Conservation (phyloP, 805 yeast species). For the Candida odintsovae region DNA sequence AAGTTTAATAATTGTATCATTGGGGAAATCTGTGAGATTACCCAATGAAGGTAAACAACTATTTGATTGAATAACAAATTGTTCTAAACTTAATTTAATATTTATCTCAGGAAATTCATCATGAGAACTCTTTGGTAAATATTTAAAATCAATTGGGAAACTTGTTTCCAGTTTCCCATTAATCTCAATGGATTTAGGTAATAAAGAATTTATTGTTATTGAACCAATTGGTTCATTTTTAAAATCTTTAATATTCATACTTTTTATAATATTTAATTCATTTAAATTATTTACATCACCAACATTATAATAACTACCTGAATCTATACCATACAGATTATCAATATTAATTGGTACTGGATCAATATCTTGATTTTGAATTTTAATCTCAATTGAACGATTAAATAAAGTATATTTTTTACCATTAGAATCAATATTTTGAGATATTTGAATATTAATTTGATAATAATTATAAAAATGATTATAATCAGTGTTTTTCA, state of each 20-base stretch:
- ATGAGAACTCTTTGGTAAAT: conserved; percentile 3
- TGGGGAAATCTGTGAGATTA: neutral
- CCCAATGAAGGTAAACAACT: conserved; percentile 7
- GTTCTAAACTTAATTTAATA: conserved; percentile 2
- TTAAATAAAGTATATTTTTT: conserved; percentile 14
- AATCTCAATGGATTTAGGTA: conserved; percentile 9
- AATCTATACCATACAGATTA: conserved; percentile 1
- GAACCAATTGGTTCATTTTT: conserved; percentile 3
- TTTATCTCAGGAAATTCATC: conserved; percentile 1
- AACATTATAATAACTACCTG: conserved; percentile 9
- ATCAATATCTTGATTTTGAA: neutral
- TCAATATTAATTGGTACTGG: conserved; percentile 10
- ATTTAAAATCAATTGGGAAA: conserved; percentile 9
- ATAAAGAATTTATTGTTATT: conserved; percentile 6
- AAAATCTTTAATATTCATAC: conserved; percentile 7
- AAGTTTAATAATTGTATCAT: neutral
- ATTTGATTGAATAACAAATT: conserved; percentile 12
- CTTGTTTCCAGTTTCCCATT: neutral
- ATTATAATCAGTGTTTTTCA: conserved; percentile 3
- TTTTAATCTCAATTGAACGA: conserved; percentile 16
- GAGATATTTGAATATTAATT: conserved; percentile 11
- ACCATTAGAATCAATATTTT: conserved; percentile 7
- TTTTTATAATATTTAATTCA: conserved; percentile 9
- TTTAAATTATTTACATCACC: conserved; percentile 7
- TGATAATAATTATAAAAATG: conserved; percentile 13